Evolutionary conservation across 768 basidiomycete species (phyloP), one percentile per base, ranked within the genome.

Genomic region (Termitomyces heimii): DNA sequence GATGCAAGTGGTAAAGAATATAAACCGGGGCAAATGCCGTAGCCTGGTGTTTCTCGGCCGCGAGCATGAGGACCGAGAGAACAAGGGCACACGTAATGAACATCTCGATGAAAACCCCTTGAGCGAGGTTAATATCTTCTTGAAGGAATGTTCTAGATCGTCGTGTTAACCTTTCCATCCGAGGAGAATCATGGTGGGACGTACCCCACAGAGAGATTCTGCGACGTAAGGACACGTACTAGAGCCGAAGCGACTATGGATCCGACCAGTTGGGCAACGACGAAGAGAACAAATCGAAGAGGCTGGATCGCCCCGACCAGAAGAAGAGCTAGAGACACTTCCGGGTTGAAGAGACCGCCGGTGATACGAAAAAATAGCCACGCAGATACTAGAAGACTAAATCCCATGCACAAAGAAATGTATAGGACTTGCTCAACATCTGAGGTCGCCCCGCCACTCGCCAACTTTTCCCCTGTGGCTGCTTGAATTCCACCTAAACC

Each of bases 61-160:
- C 86, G 26, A 88, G 67, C 84, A 88, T 87, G 59, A 88, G 78
- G n/a, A 87, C 83, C 6, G 86, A 73, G 14, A 86, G 68, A 43
- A 82, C 79, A 40, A 88, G 73, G 16, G 75, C 73, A 13, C 80
- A 73, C 14, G 85, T 87, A 61, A 82, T 78, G 68, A 88, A 87
- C 79, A 86, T 83, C 66, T 88, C 86, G 58, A 88, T 85, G 67
- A 87, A 88, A 18, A 86, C 77, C 12, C 75, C 84, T 66, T 88
- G 83, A 0, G 82, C 75, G 3, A 67, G 58, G 68, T 77, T 86
- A 57, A 81, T 68, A 4, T 76, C 78, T 20, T 68, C 64, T 9
- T 73, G 71, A 34, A 83, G 72, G 61, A 68, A 67, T 9, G 82
- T 83, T 61, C 84, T 86, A 57, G 13, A 58, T 52, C 52, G 6